Percentiles rank a stretch among this genome's conserved stretches.
phyloP scores from a whole-genome alignment of 2,329 filamentous ascomycete genomes.

The Blastomyces parvus region DNA sequence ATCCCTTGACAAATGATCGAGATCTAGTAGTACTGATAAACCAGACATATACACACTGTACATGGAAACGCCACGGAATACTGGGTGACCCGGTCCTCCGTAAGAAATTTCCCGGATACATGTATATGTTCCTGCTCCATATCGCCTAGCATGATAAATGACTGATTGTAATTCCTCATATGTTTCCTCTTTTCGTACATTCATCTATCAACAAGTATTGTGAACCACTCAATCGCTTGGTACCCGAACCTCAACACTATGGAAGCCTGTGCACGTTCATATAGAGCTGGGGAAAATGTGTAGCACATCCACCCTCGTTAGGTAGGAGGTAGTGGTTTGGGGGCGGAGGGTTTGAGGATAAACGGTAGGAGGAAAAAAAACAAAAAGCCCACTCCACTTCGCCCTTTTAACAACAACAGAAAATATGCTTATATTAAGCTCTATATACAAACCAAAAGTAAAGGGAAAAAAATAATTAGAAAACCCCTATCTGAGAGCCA shows the following conservation, averaged over 20 bases:
- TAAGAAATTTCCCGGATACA: too few relatives aligned
- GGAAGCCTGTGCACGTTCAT: neutral
- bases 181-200: neutral
- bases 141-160: neutral
- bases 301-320: neutral
- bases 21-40: too few relatives aligned
- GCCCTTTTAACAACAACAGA: too few relatives aligned
- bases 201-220: neutral
- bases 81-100: too few relatives aligned
- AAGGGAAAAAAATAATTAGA: neutral
- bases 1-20: too few relatives aligned
- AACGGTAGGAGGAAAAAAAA: neutral
- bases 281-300: neutral
- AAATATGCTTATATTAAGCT: neutral
- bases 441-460: neutral
- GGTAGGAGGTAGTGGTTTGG: neutral
- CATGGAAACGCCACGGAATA: too few relatives aligned
- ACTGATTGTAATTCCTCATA: neutral
- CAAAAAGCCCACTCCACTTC: neutral
- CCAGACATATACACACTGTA: too few relatives aligned
- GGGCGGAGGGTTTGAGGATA: too few relatives aligned
- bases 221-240: neutral
- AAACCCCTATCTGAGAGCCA: constrained; percentile 59
- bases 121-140: too few relatives aligned
- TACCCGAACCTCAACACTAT: neutral